These are phyloP conservation scores for Paraconiothyrium sp. DNA, from an alignment of 2,329 filamentous ascomycete genomes.

Conservation along the genomic window DNA sequence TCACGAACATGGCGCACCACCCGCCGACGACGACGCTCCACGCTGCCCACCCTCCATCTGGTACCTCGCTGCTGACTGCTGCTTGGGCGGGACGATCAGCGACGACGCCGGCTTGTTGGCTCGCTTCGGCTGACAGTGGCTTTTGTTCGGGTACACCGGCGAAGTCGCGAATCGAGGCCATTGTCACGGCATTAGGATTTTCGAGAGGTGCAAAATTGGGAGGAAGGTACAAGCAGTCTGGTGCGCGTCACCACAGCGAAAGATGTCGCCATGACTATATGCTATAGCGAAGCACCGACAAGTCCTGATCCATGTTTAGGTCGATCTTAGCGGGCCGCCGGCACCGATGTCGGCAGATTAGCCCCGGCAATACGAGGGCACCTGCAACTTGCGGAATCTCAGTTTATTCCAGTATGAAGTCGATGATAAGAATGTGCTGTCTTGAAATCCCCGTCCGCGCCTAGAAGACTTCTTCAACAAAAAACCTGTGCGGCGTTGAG, in stretches of 20 bases:
- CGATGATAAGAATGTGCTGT: too few species aligned
- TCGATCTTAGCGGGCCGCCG: not conserved
- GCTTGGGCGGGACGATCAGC: not conserved
- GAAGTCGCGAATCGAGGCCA: not conserved
- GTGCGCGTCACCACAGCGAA: not conserved
- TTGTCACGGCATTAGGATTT: not conserved
- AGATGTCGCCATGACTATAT: not conserved
- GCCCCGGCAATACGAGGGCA: not conserved
- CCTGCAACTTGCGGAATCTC: not conserved
- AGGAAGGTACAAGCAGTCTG: not conserved
- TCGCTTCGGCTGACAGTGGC: not conserved
- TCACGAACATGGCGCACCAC: constrained; percentile 10
- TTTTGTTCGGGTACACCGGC: not conserved
- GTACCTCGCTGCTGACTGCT: not conserved
- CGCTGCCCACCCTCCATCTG: not conserved
- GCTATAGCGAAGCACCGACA: not conserved
- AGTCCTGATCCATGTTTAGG: not conserved
- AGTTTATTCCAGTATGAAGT: too few species aligned
- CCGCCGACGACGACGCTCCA: constrained; percentile 9
- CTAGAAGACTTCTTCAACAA: too few species aligned
- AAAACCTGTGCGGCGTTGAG: too few species aligned
- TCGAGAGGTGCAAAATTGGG: not conserved
- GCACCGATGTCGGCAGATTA: constrained; percentile 6
- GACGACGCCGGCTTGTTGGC: constrained; percentile 3
- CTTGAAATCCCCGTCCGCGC: too few species aligned